Base-by-base conservation (phyloP, 2,329 filamentous ascomycete species). In the Blumeriella jaapii region DNA sequence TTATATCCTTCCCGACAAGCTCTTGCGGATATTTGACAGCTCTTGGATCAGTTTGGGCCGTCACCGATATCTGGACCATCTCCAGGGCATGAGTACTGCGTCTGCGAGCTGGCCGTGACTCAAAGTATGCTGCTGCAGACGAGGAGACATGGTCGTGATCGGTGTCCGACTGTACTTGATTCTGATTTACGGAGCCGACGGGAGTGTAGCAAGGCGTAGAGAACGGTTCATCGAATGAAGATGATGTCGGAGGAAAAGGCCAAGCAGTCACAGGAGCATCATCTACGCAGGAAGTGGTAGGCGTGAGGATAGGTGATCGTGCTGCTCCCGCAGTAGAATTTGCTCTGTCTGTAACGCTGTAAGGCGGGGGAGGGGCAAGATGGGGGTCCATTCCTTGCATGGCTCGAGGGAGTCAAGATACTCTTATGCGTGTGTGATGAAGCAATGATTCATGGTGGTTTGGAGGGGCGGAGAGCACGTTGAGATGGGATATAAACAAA, bases 301-400 rank as follows among this genome's bases (percentile, higher is more conserved):
- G 47, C 16, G 47, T 48, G 3, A 36, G 29, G 37, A 47, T 49
- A 33, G 45, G 46, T 47, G 33, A 51, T 53, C 33, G 44, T 48
- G 37, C 36, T 40, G 36, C 34, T 18, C 58, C 58, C 3, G 65
- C 55, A 31, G 50, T 59, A 10, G 67, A 71, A 55, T 64, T 69
- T 23, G n/a, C n/a, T n/a, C 69, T 62, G 50, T 74, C 70, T 11
- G 67, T 72, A 52, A 71, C 69, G 24, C 64, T 64, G 47, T 75
- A 75, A 5, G 71, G 71, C 4, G 69, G 69, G 26, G 69, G 70
- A 13, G 69, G 67, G 6, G 55, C 50, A 39, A 67, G 59, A 36
- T 61, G 37, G 26, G 33, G 29, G 27, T 37, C 36, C 40, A 42
- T 39, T 29, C 18, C 24, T n/a, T n/a, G n/a, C n/a, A 22, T 22